phyloP scores from a whole-genome alignment of 2,329 filamentous ascomycete genomes.

The Cryphonectria naterciae region DNA sequence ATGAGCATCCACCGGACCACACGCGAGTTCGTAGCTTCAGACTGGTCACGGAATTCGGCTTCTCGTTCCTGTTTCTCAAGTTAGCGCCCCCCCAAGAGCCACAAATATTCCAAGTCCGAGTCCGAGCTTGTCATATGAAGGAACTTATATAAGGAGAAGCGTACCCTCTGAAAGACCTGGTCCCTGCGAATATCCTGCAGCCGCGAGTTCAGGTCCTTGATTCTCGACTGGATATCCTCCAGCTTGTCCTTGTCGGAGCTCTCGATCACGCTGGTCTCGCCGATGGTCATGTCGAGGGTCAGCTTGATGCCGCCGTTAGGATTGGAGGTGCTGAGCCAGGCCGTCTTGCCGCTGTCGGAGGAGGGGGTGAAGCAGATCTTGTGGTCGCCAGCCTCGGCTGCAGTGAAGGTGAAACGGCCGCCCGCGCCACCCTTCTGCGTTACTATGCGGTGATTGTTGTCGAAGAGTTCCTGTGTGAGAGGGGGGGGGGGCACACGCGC shows the following conservation, averaged over 20 bases:
- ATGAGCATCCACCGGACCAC: constrained; percentile 94
- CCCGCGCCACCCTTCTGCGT: constrained; percentile 75
- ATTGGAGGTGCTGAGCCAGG: constrained; percentile 70
- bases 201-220: constrained; percentile 85
- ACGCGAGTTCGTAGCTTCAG: constrained; percentile 86
- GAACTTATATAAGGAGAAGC: constrained; percentile 31
- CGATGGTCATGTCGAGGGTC: constrained; percentile 88
- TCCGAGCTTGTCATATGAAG: neutral
- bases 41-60: constrained; percentile 97
- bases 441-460: constrained; percentile 96
- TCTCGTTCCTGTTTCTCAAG: constrained; percentile 76
- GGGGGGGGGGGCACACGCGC: no score
- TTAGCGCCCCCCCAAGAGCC: constrained; percentile 6
- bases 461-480: constrained; percentile 75
- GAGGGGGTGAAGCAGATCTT: constrained; percentile 90
- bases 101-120: neutral
- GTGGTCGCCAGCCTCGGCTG: constrained; percentile 94
- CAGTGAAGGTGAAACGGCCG: constrained; percentile 94
- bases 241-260: constrained; percentile 93
- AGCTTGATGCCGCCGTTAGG: constrained; percentile 80
- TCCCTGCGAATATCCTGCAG: constrained; percentile 88
- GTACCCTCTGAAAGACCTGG: constrained; percentile 93
- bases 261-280: constrained; percentile 92
- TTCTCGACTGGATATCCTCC: constrained; percentile 82
- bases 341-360: constrained; percentile 68